phyloP scores from a whole-genome alignment of 768 basidiomycete species.

The Tylopilus subfusipes region DNA sequence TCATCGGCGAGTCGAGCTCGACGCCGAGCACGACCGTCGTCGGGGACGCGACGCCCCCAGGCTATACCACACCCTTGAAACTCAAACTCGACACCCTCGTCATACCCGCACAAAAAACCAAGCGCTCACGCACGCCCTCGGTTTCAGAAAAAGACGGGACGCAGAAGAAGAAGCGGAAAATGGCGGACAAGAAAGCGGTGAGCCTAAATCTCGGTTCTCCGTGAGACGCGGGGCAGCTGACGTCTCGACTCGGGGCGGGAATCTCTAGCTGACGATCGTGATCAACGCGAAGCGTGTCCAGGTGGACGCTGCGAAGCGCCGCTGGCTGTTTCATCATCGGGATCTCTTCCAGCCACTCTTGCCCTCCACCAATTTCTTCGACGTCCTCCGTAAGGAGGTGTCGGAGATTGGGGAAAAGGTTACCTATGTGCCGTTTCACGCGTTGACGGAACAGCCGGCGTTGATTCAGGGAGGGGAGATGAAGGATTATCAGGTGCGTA shows the following conservation, averaged over 20 bases:
- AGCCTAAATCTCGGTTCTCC: not conserved
- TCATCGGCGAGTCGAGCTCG: conserved; percentile 24
- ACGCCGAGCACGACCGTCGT: conserved; percentile 29
- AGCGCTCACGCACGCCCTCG: conserved; percentile 18
- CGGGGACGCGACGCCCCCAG: conserved; percentile 27
- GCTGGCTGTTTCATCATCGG: conserved; percentile 45
- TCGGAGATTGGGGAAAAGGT: conserved; percentile 26
- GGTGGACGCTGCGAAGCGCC: conserved; percentile 41
- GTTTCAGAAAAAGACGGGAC: not conserved
- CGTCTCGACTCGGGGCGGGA: not conserved
- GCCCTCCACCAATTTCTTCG: conserved; percentile 40
- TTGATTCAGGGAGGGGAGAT: conserved; percentile 54
- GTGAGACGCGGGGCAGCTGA: not conserved
- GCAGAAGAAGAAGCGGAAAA: conserved; percentile 28
- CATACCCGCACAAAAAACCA: conserved; percentile 13
- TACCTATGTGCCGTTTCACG: conserved; percentile 35
- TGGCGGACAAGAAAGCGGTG: conserved; percentile 42
- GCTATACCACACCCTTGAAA: not conserved
- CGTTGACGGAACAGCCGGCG: conserved; percentile 45
- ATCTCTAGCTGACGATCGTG: conserved; percentile 39
- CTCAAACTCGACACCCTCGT: conserved; percentile 2
- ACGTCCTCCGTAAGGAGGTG: conserved; percentile 32
- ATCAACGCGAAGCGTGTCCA: conserved; percentile 35
- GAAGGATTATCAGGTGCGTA: conserved; percentile 66
- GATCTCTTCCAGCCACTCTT: conserved; percentile 47